These are phyloP conservation scores for Skeletonema marinoi DNA, from an alignment of 108 stramenopile species.

Conservation along the genomic window DNA sequence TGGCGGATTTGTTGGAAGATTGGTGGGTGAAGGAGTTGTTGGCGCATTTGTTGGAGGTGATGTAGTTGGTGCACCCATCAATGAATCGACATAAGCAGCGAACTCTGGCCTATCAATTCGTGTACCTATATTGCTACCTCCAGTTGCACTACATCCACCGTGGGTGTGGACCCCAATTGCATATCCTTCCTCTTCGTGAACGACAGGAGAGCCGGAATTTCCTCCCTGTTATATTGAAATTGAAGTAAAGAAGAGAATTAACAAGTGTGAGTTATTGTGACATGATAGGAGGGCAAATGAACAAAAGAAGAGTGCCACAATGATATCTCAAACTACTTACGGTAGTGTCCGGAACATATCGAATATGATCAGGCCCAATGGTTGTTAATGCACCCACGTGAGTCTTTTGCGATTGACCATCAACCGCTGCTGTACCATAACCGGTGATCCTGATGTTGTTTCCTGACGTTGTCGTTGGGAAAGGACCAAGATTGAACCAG, in stretches of 20 bases:
- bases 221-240: background rate
- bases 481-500: slow-evolving; percentile 7
- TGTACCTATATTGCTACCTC: background rate
- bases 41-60: no score
- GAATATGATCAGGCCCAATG: background rate
- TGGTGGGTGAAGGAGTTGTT: background rate
- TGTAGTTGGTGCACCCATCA: background rate
- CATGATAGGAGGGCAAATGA: no score
- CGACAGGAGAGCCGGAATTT: slow-evolving; percentile 1
- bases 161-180: slow-evolving; percentile 13
- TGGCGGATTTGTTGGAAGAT: background rate
- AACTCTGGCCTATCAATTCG: background rate
- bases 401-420: background rate
- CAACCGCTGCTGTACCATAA: background rate
- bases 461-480: background rate
- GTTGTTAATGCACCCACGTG: background rate
- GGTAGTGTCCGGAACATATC: background rate
- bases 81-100: background rate
- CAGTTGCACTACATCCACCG: background rate
- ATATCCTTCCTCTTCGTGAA: background rate
- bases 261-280: background rate
- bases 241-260: background rate
- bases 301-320: background rate
- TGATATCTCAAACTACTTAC: background rate
- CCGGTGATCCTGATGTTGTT: slow-evolving; percentile 17